Evolutionary conservation across 768 basidiomycete species (phyloP), one percentile per base, ranked within the genome.

Genomic region (Rhodosporidiobolus sp.): DNA sequence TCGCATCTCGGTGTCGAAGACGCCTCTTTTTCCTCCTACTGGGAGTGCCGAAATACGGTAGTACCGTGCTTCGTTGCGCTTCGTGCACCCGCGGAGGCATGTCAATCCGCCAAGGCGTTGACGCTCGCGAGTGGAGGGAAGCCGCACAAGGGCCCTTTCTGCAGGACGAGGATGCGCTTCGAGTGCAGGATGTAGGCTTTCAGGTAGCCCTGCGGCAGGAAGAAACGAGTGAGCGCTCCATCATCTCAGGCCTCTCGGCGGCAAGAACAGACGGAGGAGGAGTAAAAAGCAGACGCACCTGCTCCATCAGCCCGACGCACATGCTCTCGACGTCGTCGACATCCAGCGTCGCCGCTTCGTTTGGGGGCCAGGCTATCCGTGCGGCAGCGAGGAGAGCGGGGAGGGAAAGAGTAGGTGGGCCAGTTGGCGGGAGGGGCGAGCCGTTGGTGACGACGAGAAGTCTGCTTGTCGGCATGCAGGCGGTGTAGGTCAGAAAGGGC

Each of bases 171-270:
- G 38, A 77, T 48, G 12, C 75, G 60, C 30, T 75, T 74, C 32
- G 63, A 65, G 63, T 78, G 78, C 43, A 74, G 53, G 43, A 79
- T 78, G 72, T 79, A 79, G 4, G 76, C 78, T 49, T 79, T 79
- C 49, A 79, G 9, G 68, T 79, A 79, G 32, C 78, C 78, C 76
- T 78, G 49, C 28, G 9, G 6, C 28, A 5, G 26, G 0, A 14
- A 7, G 8, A 1, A n/a, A 7, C 2, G 35, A 14, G 4, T 30
- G 38, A 20, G 22, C n/a, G n/a, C n/a, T n/a, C n/a, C n/a, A n/a
- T n/a, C n/a, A n/a, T n/a, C 30, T 4, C 62, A 24, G 3, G 6
- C 5, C 7, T 26, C 24, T 28, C n/a, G 4, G 57, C 35, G 30
- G 9, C 26, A 43, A 26, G 34, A 34, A 26, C 2, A 38, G 50